phyloP scores from a whole-genome alignment of 1,284 basidiomycete species.

The Cryptococcus sp. region DNA sequence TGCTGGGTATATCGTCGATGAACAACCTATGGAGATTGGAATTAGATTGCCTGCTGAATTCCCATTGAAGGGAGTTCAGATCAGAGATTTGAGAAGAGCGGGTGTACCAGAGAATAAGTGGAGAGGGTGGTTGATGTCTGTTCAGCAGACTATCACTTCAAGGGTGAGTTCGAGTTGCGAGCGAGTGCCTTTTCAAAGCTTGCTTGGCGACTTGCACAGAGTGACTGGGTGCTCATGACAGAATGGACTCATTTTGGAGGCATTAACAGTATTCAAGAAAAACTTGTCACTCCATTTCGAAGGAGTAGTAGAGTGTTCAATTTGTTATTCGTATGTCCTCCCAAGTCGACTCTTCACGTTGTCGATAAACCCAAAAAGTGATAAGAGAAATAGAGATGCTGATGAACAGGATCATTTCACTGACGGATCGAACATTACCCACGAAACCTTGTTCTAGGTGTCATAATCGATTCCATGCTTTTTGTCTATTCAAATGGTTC shows the following conservation, averaged over 20 bases:
- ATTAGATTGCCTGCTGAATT: slow-evolving; percentile 85
- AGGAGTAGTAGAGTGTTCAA: slow-evolving; percentile 88
- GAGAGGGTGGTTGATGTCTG: slow-evolving; percentile 89
- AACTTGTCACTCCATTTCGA: slow-evolving; percentile 89
- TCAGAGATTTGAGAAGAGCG: slow-evolving; percentile 76
- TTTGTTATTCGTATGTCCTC: slow-evolving; percentile 77
- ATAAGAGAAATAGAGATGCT: slow-evolving; percentile 1
- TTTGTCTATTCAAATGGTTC: slow-evolving; percentile 95
- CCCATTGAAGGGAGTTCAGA: slow-evolving; percentile 83
- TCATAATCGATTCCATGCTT: slow-evolving; percentile 91
- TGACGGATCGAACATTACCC: slow-evolving; percentile 82
- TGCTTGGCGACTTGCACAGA: slow-evolving; percentile 1
- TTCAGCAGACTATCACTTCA: slow-evolving; percentile 85
- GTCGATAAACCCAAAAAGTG: no score
- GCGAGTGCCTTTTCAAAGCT: not conserved
- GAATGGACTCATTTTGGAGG: slow-evolving; percentile 90
- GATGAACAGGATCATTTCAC: slow-evolving; percentile 76
- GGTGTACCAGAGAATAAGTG: slow-evolving; percentile 87
- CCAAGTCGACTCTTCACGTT: not conserved
- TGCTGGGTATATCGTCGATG: slow-evolving; percentile 76
- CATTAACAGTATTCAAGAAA: slow-evolving; percentile 87
- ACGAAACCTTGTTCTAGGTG: slow-evolving; percentile 91
- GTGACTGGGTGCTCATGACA: slow-evolving; percentile 38
- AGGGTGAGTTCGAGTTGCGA: slow-evolving; percentile 56
- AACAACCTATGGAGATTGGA: slow-evolving; percentile 87